A percentile compares a stretch with the other conserved stretches of the same genome.
Evolutionary conservation across 495 filamentous ascomycete genomes (phyloP).

Genomic region (Hamigera avellanea): DNA sequence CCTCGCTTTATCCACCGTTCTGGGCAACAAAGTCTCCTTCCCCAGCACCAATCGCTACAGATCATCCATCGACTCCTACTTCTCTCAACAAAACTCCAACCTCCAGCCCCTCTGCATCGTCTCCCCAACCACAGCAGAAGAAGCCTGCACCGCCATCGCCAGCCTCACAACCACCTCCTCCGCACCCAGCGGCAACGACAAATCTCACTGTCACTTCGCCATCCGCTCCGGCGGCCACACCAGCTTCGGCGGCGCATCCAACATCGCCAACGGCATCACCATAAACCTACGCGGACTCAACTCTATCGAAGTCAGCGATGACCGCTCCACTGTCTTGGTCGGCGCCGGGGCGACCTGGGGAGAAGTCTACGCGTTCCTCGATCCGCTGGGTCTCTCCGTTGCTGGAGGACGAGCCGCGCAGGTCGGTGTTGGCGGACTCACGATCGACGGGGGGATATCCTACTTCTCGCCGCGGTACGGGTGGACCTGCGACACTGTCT

Average conservation of each 20-base stretch:
- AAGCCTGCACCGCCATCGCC: too few relatives aligned
- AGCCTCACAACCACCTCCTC: too few relatives aligned
- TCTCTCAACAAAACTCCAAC: too few relatives aligned
- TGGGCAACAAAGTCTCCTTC: too few relatives aligned
- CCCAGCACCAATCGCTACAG: too few relatives aligned
- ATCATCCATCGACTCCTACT: too few relatives aligned
- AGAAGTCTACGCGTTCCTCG: conserved; percentile 33
- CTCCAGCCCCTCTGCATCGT: too few relatives aligned
- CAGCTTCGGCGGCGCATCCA: conserved; percentile 38
- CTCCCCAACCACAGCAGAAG: too few relatives aligned
- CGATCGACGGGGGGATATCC: conserved; percentile 16
- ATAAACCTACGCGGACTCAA: conserved; percentile 40
- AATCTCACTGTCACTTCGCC: conserved; percentile 20
- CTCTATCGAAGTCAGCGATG: conserved; percentile 21
- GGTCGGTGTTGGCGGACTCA: conserved; percentile 23
- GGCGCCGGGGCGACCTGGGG: conserved; percentile 42
- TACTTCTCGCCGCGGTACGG: conserved; percentile 21
- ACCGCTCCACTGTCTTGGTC: conserved; percentile 24
- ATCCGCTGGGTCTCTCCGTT: conserved; percentile 31
- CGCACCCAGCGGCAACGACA: too few relatives aligned
- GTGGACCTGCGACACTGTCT: conserved; percentile 21
- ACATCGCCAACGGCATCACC: conserved; percentile 39
- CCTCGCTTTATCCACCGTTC: too few relatives aligned
- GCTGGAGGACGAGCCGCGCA: conserved; percentile 36
- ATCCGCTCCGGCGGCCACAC: conserved; percentile 31